These are phyloP conservation scores for Fusarium sp. DNA, from an alignment of 2,329 filamentous ascomycete species.

Conservation along the genomic window DNA sequence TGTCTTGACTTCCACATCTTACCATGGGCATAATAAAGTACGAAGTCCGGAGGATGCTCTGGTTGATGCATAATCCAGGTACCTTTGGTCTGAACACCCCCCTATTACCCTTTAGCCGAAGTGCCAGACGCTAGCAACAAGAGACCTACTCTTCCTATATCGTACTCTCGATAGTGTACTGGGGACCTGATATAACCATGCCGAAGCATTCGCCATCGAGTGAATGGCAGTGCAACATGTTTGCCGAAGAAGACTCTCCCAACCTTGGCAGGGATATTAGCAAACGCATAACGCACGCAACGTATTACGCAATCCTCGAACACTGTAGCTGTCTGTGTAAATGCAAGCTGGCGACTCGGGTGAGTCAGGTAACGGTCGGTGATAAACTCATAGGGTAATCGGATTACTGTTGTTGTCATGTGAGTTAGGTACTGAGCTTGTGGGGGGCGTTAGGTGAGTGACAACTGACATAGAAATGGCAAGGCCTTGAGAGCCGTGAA, in stretches of 20 bases:
- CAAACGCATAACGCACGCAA: slow-evolving; percentile 83
- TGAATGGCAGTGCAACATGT: slow-evolving; percentile 77
- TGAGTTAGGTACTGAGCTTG: slow-evolving; percentile 19
- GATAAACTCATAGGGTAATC: slow-evolving; percentile 49
- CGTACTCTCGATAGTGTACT: slow-evolving; percentile 70
- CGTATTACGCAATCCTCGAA: slow-evolving; percentile 84
- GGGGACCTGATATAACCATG: slow-evolving; percentile 75
- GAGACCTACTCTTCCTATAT: slow-evolving; percentile 47
- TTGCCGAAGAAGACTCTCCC: slow-evolving; percentile 84
- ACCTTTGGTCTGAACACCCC: slow-evolving; percentile 65
- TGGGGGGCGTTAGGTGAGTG: background rate
- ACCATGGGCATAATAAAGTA: slow-evolving; percentile 88
- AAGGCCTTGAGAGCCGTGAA: slow-evolving; percentile 70
- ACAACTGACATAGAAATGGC: slow-evolving; percentile 74
- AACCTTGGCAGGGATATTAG: slow-evolving; percentile 74
- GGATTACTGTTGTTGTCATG: slow-evolving; percentile 42
- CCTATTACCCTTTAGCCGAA: slow-evolving; percentile 25
- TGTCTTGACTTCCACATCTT: slow-evolving; percentile 40
- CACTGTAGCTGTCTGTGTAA: slow-evolving; percentile 75
- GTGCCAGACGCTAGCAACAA: background rate
- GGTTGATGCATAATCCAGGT: slow-evolving; percentile 77
- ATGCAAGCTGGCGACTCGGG: slow-evolving; percentile 61
- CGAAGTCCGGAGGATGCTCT: slow-evolving; percentile 73
- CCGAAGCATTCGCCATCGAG: slow-evolving; percentile 79
- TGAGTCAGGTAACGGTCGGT: slow-evolving; percentile 50